Evolutionary conservation across 805 yeast species (phyloP), one percentile per base, ranked within the genome.

Genomic region (Monosporozyma siamensis): DNA sequence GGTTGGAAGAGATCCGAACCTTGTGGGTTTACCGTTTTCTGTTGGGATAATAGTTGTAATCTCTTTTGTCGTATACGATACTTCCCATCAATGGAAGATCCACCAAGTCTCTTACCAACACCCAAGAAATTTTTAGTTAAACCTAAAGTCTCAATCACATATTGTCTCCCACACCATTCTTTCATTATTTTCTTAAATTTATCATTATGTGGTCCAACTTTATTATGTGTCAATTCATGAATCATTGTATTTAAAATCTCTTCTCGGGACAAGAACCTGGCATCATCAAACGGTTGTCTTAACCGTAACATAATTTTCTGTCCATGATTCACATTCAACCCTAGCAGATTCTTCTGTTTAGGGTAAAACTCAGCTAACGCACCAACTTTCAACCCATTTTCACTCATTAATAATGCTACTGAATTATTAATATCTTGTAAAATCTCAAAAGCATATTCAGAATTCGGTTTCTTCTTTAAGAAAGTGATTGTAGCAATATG

Each of bases 171-270:
- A 44, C 72, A 74, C 32, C 83, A 66, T 45, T 74, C 77, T 42
- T 83, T 90, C 48, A 87, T 59, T 40, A 71, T 70, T 40, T 65
- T 65, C 56, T 85, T 85, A 56, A 90, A 90, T 45, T 63, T 64
- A 2, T 65, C 72, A 64, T 90, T 82, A 56, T 90, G 97, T 0
- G 95, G 83, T 0, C 96, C 95, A 53, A 67, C 66, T 17, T 69
- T 57, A 58, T 87, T 89, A 58, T 90, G 97, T 2, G 86, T 75
- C 34, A 90, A 67, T 58, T 90, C 97, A 61, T 90, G 97, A 4
- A 90, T 66, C 78, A 88, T 74, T 0, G 95, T 87, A 1, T 88
- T 95, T 21, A 89, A 56, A 2, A 89, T 63, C 40, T 78, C 78
- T 3, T 77, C 70, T 61, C 80, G 64, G 1, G 88, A 80, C 15